Evolutionary conservation across 768 basidiomycete species (phyloP).

Genomic region (Russula sp.): DNA sequence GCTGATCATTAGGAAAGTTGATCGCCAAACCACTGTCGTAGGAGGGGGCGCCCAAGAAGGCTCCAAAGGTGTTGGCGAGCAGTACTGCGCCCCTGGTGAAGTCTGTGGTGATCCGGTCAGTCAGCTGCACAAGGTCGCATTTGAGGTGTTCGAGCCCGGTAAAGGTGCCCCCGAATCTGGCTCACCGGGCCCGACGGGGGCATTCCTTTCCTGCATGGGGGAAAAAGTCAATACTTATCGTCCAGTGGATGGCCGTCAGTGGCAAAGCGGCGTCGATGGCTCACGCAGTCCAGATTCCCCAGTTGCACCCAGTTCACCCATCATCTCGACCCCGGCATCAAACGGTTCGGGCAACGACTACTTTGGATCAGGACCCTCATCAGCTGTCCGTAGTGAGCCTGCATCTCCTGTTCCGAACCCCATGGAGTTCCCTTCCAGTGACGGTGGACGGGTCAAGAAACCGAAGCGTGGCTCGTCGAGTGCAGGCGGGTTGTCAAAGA

Average conservation of each 20-base stretch:
- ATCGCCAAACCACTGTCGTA: constrained; percentile 81
- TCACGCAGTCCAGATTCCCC: constrained; percentile 41
- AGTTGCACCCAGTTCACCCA: constrained; percentile 60
- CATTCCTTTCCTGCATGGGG: constrained; percentile 86
- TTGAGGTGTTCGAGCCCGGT: constrained; percentile 75
- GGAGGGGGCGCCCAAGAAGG: constrained; percentile 89
- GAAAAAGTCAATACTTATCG: constrained; percentile 91
- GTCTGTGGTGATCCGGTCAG: constrained; percentile 91
- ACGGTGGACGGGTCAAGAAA: constrained; percentile 80
- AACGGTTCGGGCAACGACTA: constrained; percentile 49
- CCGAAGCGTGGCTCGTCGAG: constrained; percentile 70
- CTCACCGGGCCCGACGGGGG: constrained; percentile 68
- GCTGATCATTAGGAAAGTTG: constrained; percentile 90
- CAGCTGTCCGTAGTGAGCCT: constrained; percentile 54
- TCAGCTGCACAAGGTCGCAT: constrained; percentile 92
- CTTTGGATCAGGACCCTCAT: constrained; percentile 40
- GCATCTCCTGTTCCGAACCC: constrained; percentile 48
- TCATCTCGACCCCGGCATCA: constrained; percentile 54
- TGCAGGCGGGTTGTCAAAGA: constrained; percentile 50
- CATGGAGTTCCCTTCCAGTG: constrained; percentile 66
- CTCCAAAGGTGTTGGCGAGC: constrained; percentile 75
- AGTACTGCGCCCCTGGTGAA: constrained; percentile 77
- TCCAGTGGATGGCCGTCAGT: constrained; percentile 74
- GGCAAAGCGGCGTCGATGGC: constrained; percentile 33
- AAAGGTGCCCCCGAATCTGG: constrained; percentile 68